phyloP scores from a whole-genome alignment of 306 rosid genomes.

The Quercus rubra region DNA sequence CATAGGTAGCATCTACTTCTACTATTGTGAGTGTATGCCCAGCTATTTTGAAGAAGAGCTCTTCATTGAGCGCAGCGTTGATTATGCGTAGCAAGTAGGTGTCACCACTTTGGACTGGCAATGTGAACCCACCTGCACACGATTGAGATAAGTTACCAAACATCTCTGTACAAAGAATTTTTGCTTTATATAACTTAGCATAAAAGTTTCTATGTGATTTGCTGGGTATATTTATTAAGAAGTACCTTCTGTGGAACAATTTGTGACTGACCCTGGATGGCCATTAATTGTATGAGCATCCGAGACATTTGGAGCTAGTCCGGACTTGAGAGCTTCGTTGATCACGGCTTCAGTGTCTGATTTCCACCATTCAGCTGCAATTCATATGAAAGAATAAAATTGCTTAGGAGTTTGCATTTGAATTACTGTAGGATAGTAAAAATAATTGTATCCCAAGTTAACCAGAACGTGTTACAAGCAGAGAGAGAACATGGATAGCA shows the following conservation, averaged over 20 bases:
- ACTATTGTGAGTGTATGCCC: slow-evolving; percentile 73
- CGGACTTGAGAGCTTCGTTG: slow-evolving; percentile 76
- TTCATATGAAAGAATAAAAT: background rate
- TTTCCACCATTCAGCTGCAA: slow-evolving; percentile 95
- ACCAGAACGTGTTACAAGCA: background rate
- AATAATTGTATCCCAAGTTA: background rate
- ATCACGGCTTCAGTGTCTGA: slow-evolving; percentile 83
- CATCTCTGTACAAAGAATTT: background rate
- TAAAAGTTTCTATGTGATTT: background rate
- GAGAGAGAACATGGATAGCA: too few relatives aligned
- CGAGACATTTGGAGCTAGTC: slow-evolving; percentile 84
- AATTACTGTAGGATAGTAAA: background rate
- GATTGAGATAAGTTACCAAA: background rate
- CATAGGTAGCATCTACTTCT: slow-evolving; percentile 83
- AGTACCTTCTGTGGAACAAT: slow-evolving; percentile 62
- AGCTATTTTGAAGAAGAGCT: slow-evolving; percentile 89
- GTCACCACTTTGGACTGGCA: slow-evolving; percentile 59
- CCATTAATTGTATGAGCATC: slow-evolving; percentile 94
- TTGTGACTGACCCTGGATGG: slow-evolving; percentile 59
- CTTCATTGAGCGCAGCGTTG: slow-evolving; percentile 99
- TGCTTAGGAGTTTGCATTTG: background rate
- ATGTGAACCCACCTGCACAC: slow-evolving; percentile 48
- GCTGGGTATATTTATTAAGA: background rate
- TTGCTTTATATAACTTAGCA: background rate
- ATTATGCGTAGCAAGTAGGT: slow-evolving; percentile 63